Evolutionary conservation across 495 filamentous ascomycete genomes (phyloP), one percentile per base, ranked within the genome.

Genomic region (Podospora pseudoanserina): DNA sequence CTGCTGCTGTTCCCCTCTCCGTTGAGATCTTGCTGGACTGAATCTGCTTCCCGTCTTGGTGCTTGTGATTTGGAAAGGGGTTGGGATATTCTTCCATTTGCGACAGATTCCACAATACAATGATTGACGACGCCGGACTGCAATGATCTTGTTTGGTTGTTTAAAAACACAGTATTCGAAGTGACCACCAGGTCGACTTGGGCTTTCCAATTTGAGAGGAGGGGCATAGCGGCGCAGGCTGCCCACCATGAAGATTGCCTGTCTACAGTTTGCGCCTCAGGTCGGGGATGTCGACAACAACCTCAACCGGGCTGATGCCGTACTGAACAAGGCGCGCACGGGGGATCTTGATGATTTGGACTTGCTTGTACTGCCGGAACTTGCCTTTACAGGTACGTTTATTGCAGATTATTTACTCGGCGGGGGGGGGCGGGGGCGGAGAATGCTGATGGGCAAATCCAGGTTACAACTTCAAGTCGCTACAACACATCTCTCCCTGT

Each of bases 401-500:
- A 82, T 71, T 49, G 34, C 39, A 6, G 7, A 49, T 49, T 13
- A 3, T 49, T 11, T 49, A 11, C 39, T 16, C 39, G 13, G 39
- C 1, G 5, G 19, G 19, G 19, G 19, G 19, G 19, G 19, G 19
- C 2, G 11, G 7, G 13, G 13, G 5, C 39, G 15, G 1, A 18
- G 13, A 32, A 11, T 49, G 15, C 39, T 27, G 7, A 13, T 32
- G 3, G 60, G 13, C 20, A n/a, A 28, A 93, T 49, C 15, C 1
- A 49, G 94, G 95, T 32, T 99, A 97, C 83, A 97, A 97, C 76
- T 96, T 94, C 80, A 84, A 86, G 53, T 94, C 91, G 32, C 74
- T 94, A 65, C 82, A 88, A 67, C 86, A 92, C 28, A 96, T 99
- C 61, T 81, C 78, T 56, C 92, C 92, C 15, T 91, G 85, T 74